These are phyloP conservation scores for Andrographis paniculata DNA, from an alignment of 305 asterid genomes.

Conservation along the genomic window DNA sequence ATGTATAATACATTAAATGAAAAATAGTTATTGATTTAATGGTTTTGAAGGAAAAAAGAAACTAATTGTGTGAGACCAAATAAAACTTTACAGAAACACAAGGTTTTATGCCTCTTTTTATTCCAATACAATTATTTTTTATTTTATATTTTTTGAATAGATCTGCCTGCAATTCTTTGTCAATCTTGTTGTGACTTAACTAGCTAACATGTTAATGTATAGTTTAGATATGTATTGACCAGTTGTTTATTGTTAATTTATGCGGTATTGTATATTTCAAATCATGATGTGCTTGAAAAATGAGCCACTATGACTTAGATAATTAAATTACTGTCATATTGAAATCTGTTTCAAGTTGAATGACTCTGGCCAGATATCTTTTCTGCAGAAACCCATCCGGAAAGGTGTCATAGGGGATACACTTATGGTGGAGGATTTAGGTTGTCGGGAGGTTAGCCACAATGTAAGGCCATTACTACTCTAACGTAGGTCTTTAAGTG, in stretches of 20 bases:
- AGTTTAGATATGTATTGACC: neutral
- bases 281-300: neutral
- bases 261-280: neutral
- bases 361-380: neutral
- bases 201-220: too few species aligned
- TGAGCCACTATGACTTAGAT: neutral
- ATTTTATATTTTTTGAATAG: neutral
- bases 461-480: constrained; percentile 25
- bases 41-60: too few species aligned
- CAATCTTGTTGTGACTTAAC: neutral
- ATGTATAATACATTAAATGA: too few species aligned
- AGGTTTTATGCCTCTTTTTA: too few species aligned
- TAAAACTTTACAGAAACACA: too few species aligned
- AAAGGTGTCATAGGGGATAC: constrained; percentile 50
- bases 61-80: too few species aligned
- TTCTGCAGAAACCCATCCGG: constrained; percentile 51
- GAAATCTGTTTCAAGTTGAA: neutral
- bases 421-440: constrained; percentile 59
- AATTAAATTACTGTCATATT: neutral
- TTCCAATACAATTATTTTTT: neutral
- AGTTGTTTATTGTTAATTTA: neutral
- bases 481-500: too few species aligned
- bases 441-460: constrained; percentile 42
- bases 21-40: too few species aligned
- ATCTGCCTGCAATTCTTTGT: neutral